Conservation (phyloP, 129 eudicot genomes). For the Deinandra increscens region DNA sequence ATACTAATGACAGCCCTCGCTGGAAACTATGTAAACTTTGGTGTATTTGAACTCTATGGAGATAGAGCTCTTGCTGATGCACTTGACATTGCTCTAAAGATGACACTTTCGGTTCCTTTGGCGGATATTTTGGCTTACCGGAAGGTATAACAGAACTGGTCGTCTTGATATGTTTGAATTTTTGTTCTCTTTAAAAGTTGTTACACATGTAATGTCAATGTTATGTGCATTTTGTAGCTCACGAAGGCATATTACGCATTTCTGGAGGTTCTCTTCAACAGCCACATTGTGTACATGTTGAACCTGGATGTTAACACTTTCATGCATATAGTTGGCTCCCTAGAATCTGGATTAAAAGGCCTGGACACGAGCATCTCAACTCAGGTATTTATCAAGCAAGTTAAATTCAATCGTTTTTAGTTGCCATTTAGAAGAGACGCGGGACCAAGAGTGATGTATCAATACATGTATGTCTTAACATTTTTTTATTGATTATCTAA, state of each 20-base stretch:
- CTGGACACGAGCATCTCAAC: slow-evolving; percentile 86
- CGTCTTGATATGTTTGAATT: not conserved
- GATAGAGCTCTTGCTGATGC: slow-evolving; percentile 99
- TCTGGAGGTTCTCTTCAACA: slow-evolving; percentile 87
- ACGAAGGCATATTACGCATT: slow-evolving; percentile 89
- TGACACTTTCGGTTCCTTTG: slow-evolving; percentile 85
- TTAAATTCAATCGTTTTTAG: not conserved
- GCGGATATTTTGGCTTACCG: slow-evolving; percentile 91
- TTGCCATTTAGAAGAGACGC: not conserved
- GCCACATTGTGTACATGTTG: slow-evolving; percentile 70
- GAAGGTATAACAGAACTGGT: slow-evolving; percentile 50
- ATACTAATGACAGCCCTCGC: slow-evolving; percentile 64
- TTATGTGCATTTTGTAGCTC: slow-evolving; percentile 49
- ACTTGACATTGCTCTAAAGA: slow-evolving; percentile 82
- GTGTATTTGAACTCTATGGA: slow-evolving; percentile 94
- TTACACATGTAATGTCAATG: not conserved
- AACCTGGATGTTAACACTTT: slow-evolving; percentile 78
- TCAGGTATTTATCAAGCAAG: slow-evolving; percentile 54
- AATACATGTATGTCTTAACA: not conserved
- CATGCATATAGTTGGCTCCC: slow-evolving; percentile 84
- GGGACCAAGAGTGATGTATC: not conserved
- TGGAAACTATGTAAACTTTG: slow-evolving; percentile 96
- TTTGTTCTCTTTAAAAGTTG: not conserved
- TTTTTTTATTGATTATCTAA: not conserved
- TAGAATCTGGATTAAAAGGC: slow-evolving; percentile 93